Conservation (phyloP, 2,329 filamentous ascomycete genomes). For the Trichoderma polysporum region DNA sequence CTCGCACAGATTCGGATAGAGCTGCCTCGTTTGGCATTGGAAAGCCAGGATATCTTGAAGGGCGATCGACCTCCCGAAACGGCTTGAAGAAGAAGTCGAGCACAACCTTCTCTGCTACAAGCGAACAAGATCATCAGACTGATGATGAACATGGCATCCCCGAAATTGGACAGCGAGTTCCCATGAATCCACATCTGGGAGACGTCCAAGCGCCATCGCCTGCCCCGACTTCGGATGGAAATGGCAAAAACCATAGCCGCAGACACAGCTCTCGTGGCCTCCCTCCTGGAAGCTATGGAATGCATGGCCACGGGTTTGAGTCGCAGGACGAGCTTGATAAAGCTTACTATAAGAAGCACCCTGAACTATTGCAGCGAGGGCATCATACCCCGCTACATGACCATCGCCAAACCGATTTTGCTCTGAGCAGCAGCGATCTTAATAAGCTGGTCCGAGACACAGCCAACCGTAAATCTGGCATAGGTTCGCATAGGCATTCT, state of each 20-base stretch:
- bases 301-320: slow-evolving; percentile 80
- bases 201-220: slow-evolving; percentile 96
- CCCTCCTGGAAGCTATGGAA: slow-evolving; percentile 87
- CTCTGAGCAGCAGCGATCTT: slow-evolving; percentile 83
- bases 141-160: slow-evolving; percentile 87
- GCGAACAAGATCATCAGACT: slow-evolving; percentile 48
- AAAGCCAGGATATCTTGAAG: slow-evolving; percentile 59
- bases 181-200: slow-evolving; percentile 88
- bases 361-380: slow-evolving; percentile 76
- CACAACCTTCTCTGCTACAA: slow-evolving; percentile 55
- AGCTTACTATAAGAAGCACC: slow-evolving; percentile 91
- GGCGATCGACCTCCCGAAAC: slow-evolving; percentile 43
- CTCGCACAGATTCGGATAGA: slow-evolving; percentile 84
- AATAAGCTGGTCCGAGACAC: slow-evolving; percentile 85
- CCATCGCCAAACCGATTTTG: slow-evolving; percentile 64
- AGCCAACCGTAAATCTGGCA: slow-evolving; percentile 51
- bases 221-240: slow-evolving; percentile 50
- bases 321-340: slow-evolving; percentile 81
- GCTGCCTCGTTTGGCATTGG: slow-evolving; percentile 85
- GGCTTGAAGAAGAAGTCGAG: slow-evolving; percentile 65
- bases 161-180: slow-evolving; percentile 87
- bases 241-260: slow-evolving; percentile 61
- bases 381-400: slow-evolving; percentile 57
- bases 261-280: slow-evolving; percentile 69
- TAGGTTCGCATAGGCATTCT: slow-evolving; percentile 26